These are phyloP conservation scores for Solanum hybrid DNA, from an alignment of 305 asterid genomes.

Conservation along the genomic window DNA sequence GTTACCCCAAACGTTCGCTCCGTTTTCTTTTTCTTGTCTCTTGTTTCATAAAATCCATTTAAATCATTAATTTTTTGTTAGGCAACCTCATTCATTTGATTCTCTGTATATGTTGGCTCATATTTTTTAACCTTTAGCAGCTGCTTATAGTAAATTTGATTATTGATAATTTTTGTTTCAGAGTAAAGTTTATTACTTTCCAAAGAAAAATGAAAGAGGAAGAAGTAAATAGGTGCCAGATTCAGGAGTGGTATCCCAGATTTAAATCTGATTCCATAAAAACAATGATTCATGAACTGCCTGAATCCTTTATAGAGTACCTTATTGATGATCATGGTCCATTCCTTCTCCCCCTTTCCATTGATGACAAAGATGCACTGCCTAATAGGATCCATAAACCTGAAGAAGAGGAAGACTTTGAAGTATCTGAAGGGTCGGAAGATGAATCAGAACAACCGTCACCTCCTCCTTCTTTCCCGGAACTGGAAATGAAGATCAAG, in stretches of 20 bases:
- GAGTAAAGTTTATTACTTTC: neutral
- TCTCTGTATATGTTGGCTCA: neutral
- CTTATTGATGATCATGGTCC: conserved; percentile 65
- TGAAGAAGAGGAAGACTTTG: conserved; percentile 66
- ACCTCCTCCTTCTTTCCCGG: conserved; percentile 72
- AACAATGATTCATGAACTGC: conserved; percentile 58
- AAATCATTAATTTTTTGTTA: neutral
- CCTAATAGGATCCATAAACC: conserved; percentile 69
- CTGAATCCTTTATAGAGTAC: conserved; percentile 59
- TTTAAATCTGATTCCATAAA: conserved; percentile 56
- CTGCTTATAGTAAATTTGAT: neutral
- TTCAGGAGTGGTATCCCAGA: conserved; percentile 88
- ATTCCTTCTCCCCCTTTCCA: conserved; percentile 67
- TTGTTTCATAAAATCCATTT: neutral
- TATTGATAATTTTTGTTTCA: neutral
- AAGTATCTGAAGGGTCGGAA: conserved; percentile 47
- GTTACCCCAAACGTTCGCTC: neutral
- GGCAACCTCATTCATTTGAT: neutral
- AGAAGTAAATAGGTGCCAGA: conserved; percentile 74
- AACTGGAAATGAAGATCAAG: conserved; percentile 48
- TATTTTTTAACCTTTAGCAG: neutral
- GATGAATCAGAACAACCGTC: conserved; percentile 61
- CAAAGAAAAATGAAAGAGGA: conserved; percentile 42
- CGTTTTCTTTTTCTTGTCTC: neutral
- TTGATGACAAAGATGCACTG: conserved; percentile 56